These are phyloP conservation scores for Mycena galopus DNA, from an alignment of 768 basidiomycete genomes.

Conservation along the genomic window DNA sequence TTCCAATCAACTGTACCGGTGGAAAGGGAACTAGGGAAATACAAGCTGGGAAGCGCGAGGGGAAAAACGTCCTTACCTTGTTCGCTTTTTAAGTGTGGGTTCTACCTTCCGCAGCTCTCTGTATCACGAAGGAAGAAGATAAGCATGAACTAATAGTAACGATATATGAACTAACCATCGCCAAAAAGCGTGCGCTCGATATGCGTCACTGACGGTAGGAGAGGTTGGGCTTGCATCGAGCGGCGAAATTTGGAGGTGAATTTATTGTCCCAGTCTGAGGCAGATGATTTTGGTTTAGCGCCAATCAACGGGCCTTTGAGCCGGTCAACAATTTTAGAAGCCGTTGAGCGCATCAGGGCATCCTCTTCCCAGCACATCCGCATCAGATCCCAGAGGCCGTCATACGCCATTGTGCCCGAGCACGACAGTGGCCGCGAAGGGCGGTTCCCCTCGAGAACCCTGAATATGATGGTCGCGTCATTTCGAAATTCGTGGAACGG, in stretches of 20 bases:
- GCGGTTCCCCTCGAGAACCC: conserved; percentile 38
- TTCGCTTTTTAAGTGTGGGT: too few relatives aligned
- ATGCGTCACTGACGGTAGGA: conserved; percentile 11
- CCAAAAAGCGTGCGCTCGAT: conserved; percentile 21
- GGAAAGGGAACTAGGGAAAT: too few relatives aligned
- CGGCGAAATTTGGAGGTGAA: conserved; percentile 27
- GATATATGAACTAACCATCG: conserved; percentile 8
- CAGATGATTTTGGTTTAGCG: conserved; percentile 15
- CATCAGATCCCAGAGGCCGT: conserved; percentile 11
- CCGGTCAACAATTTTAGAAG: not conserved
- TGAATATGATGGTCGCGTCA: not conserved
- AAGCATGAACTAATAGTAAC: too few relatives aligned
- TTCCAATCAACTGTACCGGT: too few relatives aligned
- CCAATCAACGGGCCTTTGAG: conserved; percentile 3
- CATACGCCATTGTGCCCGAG: not conserved
- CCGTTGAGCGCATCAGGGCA: not conserved
- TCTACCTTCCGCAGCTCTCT: too few relatives aligned
- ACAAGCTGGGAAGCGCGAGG: too few relatives aligned
- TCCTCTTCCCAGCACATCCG: conserved; percentile 8
- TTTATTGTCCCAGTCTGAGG: conserved; percentile 18
- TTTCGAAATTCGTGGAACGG: not conserved
- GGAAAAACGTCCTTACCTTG: too few relatives aligned
- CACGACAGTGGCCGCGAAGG: not conserved
- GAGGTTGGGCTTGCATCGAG: not conserved
- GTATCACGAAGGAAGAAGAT: too few relatives aligned